A percentile compares a stretch with the other conserved stretches of the same genome.
Conservation (phyloP, 495 filamentous ascomycete genomes). For the Penicillium psychrofluorescens region DNA sequence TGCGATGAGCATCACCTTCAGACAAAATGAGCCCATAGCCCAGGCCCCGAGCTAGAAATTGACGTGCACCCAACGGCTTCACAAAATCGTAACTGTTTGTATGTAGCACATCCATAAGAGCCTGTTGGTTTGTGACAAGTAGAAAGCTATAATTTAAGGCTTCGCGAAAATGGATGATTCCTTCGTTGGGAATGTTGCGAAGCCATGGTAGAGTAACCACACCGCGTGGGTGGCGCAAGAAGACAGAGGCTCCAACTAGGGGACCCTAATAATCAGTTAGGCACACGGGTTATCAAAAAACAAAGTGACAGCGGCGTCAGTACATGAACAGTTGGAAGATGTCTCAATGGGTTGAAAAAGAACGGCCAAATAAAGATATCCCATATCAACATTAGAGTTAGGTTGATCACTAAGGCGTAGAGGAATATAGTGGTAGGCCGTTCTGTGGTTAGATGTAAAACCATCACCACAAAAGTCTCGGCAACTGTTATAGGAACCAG, state of each 20-base stretch:
- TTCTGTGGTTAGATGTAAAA: too few species aligned
- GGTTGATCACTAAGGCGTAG: too few species aligned
- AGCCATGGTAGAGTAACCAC: conserved; percentile 58
- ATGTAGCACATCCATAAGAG: conserved; percentile 47
- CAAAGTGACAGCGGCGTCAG: conserved; percentile 1
- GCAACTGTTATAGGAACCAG: too few species aligned
- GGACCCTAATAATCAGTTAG: conserved; percentile 23
- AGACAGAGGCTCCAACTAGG: conserved; percentile 48
- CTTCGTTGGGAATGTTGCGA: conserved; percentile 71
- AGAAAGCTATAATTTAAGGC: conserved; percentile 22
- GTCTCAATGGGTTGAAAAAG: conserved; percentile 61
- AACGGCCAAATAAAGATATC: conserved; percentile 59
- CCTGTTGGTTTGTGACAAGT: conserved; percentile 35
- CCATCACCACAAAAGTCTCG: too few species aligned
- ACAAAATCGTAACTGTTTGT: conserved; percentile 49
- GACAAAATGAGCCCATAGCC: conserved; percentile 73
- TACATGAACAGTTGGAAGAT: conserved; percentile 54
- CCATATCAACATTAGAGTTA: conserved; percentile 26
- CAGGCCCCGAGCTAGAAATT: conserved; percentile 58
- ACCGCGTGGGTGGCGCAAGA: conserved; percentile 54
- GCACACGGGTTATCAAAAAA: too few species aligned
- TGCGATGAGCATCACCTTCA: conserved; percentile 69
- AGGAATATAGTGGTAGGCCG: too few species aligned
- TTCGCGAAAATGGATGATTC: conserved; percentile 70
- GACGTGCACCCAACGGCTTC: conserved; percentile 37